A percentile compares a stretch with the other conserved stretches of the same genome.
Conservation (phyloP, 2,329 filamentous ascomycete genomes). For the Neopestalotiopsis sp. region DNA sequence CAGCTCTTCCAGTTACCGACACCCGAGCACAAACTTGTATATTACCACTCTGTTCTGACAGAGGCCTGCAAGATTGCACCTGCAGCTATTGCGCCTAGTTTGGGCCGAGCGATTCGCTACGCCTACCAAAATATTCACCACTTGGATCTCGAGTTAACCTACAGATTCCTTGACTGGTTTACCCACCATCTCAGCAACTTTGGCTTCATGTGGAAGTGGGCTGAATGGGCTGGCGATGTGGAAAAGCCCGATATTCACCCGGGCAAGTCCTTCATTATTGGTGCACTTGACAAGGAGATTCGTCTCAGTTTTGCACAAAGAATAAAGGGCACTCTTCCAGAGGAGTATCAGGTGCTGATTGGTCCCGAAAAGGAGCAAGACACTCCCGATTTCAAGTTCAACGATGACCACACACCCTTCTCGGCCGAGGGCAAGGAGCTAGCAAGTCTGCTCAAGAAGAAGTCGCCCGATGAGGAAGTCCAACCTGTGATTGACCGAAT, state of each 20-base stretch:
- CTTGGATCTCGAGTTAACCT: constrained; percentile 85
- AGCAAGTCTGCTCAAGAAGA: constrained; percentile 78
- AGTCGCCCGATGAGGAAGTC: constrained; percentile 86
- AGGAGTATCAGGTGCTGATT: constrained; percentile 81
- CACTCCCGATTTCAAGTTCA: constrained; percentile 94
- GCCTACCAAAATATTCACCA: constrained; percentile 82
- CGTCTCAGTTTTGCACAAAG: constrained; percentile 94
- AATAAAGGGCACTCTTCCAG: constrained; percentile 90
- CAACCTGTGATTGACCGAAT: constrained; percentile 81
- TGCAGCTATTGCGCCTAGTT: constrained; percentile 91
- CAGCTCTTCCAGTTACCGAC: constrained; percentile 88
- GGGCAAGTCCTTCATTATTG: constrained; percentile 90
- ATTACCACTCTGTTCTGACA: constrained; percentile 93
- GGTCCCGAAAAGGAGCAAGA: constrained; percentile 90
- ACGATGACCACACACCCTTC: constrained; percentile 77
- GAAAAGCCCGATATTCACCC: constrained; percentile 78
- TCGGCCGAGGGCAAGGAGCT: constrained; percentile 84
- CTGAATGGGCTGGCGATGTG: constrained; percentile 92
- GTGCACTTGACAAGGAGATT: constrained; percentile 94
- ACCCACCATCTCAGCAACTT: constrained; percentile 98
- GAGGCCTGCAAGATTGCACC: constrained; percentile 96
- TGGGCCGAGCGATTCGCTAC: constrained; percentile 91
- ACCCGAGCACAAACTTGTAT: constrained; percentile 92
- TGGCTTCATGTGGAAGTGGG: constrained; percentile 99
- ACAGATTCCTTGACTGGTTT: constrained; percentile 97